Base-by-base conservation (phyloP, 2,329 filamentous ascomycete genomes). In the Cladosporium sphaerospermum region DNA sequence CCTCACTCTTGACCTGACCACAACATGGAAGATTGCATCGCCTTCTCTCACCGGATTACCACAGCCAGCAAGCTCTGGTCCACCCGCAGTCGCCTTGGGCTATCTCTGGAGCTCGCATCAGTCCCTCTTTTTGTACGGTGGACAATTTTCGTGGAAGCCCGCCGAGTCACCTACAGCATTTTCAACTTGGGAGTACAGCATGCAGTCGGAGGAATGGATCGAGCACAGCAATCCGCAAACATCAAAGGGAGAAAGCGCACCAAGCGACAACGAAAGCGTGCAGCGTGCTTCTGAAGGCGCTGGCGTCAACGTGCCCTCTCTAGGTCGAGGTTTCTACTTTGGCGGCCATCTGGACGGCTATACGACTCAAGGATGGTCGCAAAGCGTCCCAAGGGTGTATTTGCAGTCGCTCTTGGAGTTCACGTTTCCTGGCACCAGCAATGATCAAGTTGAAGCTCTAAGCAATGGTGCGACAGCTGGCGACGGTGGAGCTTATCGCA, bases 251-350 rank as follows among this genome's bases (percentile, higher is more conserved):
- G 79, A 81, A 41, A 79, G 81, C 61, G 83, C 85, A 0, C 79
- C 81, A 18, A 70, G 70, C 0, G 78, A 73, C 9, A 76, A 76
- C 16, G 69, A 77, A 16, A 69, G 78, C 1, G 76, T 91, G 2
- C 83, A 89, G 64, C 75, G 86, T 43, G 78, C 85, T 2, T 85
- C 86, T 1, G 87, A 91, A 65, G 87, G 87, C 6, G 85, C 87
- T 9, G 85, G 85, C 0, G 69, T 88, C 11, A 86, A 82, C 28
- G 81, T 90, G 0, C 81, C 85, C 0, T 80, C 83, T 51, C 70
- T 89, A 0, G 86, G 86, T 0, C 71, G 85, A 44, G 88, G 84
- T 32, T 91, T 83, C 75, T 91, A 89, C 66, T 91, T 91, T 68
- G 87, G 86, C 23, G 87, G 87, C 0, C 87, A 90, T 67, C 71